phyloP scores from a whole-genome alignment of 1,139 yeast species.

The Yarrowia galli region DNA sequence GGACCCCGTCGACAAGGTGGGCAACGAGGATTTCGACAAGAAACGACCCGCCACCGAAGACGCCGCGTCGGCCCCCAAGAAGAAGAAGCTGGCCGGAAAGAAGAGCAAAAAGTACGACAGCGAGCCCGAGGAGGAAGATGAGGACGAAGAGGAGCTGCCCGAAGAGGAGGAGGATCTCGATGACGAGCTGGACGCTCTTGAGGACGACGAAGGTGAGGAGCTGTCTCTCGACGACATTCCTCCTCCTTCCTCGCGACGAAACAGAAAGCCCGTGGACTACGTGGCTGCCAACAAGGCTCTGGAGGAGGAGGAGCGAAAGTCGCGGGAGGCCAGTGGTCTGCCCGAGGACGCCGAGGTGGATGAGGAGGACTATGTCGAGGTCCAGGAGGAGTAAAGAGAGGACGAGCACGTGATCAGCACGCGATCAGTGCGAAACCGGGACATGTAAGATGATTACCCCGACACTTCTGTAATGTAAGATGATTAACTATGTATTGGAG shows the following conservation, averaged over 20 bases:
- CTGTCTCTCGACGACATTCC: conserved; percentile 88
- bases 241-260: conserved; percentile 81
- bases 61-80: conserved; percentile 40
- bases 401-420: too few relatives aligned
- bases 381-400: conserved; percentile 6
- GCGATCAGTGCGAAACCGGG: too few relatives aligned
- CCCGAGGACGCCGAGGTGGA: conserved; percentile 51
- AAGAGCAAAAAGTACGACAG: conserved; percentile 47
- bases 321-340: conserved; percentile 47
- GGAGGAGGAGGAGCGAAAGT: conserved; percentile 53
- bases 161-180: conserved; percentile 46
- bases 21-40: conserved; percentile 5
- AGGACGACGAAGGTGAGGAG: conserved; percentile 62
- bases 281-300: conserved; percentile 81
- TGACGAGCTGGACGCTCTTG: conserved; percentile 42
- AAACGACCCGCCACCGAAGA: conserved; percentile 40
- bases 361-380: conserved; percentile 50
- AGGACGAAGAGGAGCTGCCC: conserved; percentile 47
- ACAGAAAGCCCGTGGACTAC: conserved; percentile 87
- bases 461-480: conserved; percentile 24
- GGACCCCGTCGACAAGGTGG: conserved; percentile 12
- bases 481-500: conserved; percentile 3
- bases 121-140: conserved; percentile 52
- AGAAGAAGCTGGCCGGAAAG: conserved; percentile 45
- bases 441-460: too few relatives aligned